Evolutionary conservation across 1,284 basidiomycete genomes (phyloP).

Genomic region (Cystobasidium pallidum): DNA sequence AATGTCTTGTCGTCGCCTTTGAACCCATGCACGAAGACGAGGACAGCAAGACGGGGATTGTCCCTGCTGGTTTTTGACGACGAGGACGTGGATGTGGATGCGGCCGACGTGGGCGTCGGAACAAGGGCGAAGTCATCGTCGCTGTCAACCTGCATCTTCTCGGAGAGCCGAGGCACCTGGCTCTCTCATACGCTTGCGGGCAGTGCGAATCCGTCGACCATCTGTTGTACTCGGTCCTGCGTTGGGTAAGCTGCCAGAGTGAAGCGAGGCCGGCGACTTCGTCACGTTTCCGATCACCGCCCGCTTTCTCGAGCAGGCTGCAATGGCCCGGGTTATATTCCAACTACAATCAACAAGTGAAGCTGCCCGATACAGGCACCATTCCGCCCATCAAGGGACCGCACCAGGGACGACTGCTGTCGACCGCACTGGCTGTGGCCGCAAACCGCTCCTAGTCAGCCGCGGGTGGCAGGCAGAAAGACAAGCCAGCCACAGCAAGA

Average conservation of each 20-base stretch:
- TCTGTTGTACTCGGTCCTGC: too few relatives aligned
- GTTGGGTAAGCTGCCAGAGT: too few relatives aligned
- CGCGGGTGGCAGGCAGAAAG: not conserved
- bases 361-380: too few relatives aligned
- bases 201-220: too few relatives aligned
- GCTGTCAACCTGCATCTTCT: slow-evolving; percentile 5
- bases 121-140: slow-evolving; percentile 5
- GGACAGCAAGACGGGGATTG: slow-evolving; percentile 31
- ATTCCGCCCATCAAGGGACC: not conserved
- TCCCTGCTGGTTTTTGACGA: not conserved
- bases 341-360: too few relatives aligned
- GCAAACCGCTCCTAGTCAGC: not conserved
- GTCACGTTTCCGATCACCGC: not conserved
- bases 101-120: not conserved
- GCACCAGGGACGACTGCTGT: not conserved
- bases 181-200: too few relatives aligned
- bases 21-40: slow-evolving; percentile 46
- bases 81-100: not conserved
- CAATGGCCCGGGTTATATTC: too few relatives aligned
- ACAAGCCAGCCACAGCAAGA: slow-evolving; percentile 3
- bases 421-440: not conserved
- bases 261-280: too few relatives aligned
- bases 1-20: slow-evolving; percentile 47
- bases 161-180: not conserved
- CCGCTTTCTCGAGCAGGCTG: not conserved